phyloP scores from a whole-genome alignment of 2,329 filamentous ascomycete species.

The Fusarium sp. region DNA sequence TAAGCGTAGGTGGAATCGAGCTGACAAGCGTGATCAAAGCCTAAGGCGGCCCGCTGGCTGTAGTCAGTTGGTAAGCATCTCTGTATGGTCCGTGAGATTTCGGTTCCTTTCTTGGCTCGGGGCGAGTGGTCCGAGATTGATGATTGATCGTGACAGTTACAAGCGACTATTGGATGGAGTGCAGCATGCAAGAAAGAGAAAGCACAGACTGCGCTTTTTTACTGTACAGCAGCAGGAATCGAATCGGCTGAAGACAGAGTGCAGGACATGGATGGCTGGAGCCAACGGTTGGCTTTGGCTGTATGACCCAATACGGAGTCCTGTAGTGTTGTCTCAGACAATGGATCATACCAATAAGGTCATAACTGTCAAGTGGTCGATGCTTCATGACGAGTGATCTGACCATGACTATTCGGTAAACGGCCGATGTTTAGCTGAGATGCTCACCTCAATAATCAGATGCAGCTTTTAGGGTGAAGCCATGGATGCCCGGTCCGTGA shows the following conservation, averaged over 20 bases:
- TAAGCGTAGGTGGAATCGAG: slow-evolving; percentile 11
- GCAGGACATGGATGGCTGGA: slow-evolving; percentile 10
- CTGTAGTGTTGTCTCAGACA: slow-evolving; percentile 32
- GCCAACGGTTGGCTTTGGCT: slow-evolving; percentile 2
- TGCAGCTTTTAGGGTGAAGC: slow-evolving; percentile 11
- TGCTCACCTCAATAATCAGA: slow-evolving; percentile 33
- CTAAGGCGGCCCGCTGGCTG: slow-evolving; percentile 39
- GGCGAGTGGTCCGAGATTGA: slow-evolving; percentile 25
- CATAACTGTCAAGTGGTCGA: slow-evolving; percentile 37
- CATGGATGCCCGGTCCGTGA: slow-evolving; percentile 33
- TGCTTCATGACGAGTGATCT: slow-evolving; percentile 11
- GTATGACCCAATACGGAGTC: neutral
- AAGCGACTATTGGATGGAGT: slow-evolving; percentile 17
- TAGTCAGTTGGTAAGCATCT: slow-evolving; percentile 32
- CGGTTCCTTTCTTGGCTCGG: slow-evolving; percentile 27
- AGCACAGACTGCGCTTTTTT: slow-evolving; percentile 22
- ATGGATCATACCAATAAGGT: slow-evolving; percentile 32
- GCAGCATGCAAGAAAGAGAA: slow-evolving; percentile 4
- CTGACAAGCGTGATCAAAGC: slow-evolving; percentile 25
- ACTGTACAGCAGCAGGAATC: neutral
- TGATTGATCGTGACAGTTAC: slow-evolving; percentile 19
- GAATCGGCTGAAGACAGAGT: slow-evolving; percentile 15
- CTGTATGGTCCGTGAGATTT: slow-evolving; percentile 37
- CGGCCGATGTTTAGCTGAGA: slow-evolving; percentile 31
- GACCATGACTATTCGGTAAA: slow-evolving; percentile 17